Evolutionary conservation across 768 basidiomycete species (phyloP).

Genomic region (Lactifluus hygrophoroides): DNA sequence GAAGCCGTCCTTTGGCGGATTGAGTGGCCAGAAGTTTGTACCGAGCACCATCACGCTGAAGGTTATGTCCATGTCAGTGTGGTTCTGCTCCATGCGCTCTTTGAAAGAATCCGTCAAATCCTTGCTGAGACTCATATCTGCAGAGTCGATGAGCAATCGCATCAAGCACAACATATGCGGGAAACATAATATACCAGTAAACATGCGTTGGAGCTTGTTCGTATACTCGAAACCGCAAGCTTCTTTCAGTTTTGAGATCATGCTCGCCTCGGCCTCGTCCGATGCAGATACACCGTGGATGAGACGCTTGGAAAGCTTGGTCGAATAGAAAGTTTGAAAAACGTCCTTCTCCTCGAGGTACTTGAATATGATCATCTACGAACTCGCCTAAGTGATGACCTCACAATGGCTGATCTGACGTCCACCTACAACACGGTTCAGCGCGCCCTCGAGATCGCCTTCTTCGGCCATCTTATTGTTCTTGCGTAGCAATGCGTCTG

Average conservation of each 20-base stretch:
- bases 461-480: conserved; percentile 94
- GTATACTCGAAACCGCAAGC: conserved; percentile 97
- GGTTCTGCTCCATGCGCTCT: conserved; percentile 80
- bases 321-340: conserved; percentile 96
- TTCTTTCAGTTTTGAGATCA: conserved; percentile 97
- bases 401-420: neutral
- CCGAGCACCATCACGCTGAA: conserved; percentile 92
- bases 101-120: conserved; percentile 95
- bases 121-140: conserved; percentile 92
- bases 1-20: conserved; percentile 76
- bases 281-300: conserved; percentile 88
- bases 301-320: conserved; percentile 86
- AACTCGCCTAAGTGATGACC: neutral
- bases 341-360: conserved; percentile 99
- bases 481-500: conserved; percentile 83
- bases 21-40: conserved; percentile 93
- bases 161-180: neutral
- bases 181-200: conserved; percentile 75
- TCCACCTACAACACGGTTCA: conserved; percentile 76
- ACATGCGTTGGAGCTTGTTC: conserved; percentile 93
- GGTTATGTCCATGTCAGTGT: conserved; percentile 80
- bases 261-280: conserved; percentile 92
- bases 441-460: conserved; percentile 77
- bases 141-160: neutral
- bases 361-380: conserved; percentile 93